Conservation (phyloP, 163 green algal species). For the Chlamydomonas reinhardtii region DNA sequence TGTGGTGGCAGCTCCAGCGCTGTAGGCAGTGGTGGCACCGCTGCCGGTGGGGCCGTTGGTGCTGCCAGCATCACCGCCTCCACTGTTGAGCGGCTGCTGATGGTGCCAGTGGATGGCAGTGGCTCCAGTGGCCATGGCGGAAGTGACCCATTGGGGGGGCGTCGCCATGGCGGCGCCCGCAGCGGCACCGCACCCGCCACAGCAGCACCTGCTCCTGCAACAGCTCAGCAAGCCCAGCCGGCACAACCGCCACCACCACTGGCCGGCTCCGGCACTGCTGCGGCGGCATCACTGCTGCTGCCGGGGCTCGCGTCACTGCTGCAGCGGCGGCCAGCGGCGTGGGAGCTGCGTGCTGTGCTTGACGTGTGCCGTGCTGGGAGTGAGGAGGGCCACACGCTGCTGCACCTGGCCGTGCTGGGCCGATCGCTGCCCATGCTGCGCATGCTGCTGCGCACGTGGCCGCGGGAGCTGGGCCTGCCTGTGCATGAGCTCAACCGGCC, state of each 20-base stretch:
- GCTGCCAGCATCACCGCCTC: too few relatives aligned
- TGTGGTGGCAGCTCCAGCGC: background rate
- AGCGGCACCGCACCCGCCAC: too few relatives aligned
- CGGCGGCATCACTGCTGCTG: background rate
- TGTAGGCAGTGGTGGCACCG: background rate
- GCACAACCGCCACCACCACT: background rate
- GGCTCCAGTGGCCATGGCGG: too few relatives aligned
- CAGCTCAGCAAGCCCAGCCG: too few relatives aligned
- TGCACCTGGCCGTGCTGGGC: conserved; percentile 25
- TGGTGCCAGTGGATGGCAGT: too few relatives aligned
- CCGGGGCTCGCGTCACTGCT: background rate
- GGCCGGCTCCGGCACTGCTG: background rate
- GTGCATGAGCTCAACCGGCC: background rate
- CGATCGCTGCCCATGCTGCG: conserved; percentile 10
- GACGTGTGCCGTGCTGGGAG: background rate
- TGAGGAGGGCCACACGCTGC: conserved; percentile 22
- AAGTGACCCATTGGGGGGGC: too few relatives aligned
- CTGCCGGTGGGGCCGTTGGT: background rate
- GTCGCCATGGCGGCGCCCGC: too few relatives aligned
- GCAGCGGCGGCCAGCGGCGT: too few relatives aligned
- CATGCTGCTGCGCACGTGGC: conserved; percentile 3
- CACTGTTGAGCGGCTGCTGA: too few relatives aligned
- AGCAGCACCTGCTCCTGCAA: too few relatives aligned
- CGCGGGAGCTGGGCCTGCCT: conserved; percentile 5
- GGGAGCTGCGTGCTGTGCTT: background rate